Evolutionary conservation across 2,329 filamentous ascomycete genomes (phyloP).

Genomic region (Aspergillus fumigatiaffinis): DNA sequence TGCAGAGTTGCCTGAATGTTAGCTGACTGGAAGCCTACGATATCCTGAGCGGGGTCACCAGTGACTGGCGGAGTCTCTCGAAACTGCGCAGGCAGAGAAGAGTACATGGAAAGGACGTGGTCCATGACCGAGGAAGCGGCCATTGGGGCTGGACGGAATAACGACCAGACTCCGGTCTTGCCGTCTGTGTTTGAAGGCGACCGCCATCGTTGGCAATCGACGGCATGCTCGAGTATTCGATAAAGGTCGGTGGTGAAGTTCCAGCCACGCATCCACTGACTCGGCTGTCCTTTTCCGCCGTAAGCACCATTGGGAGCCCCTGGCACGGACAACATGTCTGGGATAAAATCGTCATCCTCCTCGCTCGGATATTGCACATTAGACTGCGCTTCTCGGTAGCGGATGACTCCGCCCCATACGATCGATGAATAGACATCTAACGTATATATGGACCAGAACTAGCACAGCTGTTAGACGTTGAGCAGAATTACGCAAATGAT

Average conservation of each 20-base stretch:
- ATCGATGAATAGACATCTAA: background rate
- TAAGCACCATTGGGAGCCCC: background rate
- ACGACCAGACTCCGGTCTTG: background rate
- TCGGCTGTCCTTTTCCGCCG: background rate
- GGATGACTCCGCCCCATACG: background rate
- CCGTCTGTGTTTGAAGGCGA: background rate
- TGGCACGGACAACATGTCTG: background rate
- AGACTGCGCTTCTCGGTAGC: background rate
- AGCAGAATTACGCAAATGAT: background rate
- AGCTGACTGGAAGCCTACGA: background rate
- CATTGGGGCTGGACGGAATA: background rate
- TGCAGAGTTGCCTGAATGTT: background rate
- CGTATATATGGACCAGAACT: background rate
- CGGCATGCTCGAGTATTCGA: background rate
- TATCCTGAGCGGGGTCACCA: background rate
- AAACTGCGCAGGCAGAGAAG: background rate
- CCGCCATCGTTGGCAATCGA: background rate
- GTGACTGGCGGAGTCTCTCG: background rate
- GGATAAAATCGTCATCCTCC: background rate
- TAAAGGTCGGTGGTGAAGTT: slow-evolving; percentile 3
- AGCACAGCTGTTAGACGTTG: background rate
- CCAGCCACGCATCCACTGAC: slow-evolving; percentile 1
- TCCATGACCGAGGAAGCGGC: background rate
- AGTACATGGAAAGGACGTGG: background rate
- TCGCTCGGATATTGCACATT: background rate